Conservation (phyloP, 345 rosid species). For the Eucalyptus leucophloia region DNA sequence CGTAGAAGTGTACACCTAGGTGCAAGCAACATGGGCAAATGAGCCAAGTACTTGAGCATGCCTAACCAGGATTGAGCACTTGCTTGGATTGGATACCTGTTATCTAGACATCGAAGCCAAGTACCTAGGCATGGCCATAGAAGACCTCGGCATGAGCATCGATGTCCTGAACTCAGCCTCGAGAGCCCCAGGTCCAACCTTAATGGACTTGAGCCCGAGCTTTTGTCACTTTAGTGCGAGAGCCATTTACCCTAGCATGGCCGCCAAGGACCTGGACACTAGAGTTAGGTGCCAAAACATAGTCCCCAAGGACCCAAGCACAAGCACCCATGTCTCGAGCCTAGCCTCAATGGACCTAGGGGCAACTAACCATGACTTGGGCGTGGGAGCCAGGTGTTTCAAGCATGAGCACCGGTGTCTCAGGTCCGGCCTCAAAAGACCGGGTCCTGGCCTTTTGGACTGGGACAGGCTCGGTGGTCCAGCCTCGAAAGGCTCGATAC, state of each 20-base stretch:
- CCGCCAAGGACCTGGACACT: background rate
- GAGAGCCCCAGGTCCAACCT: accelerated
- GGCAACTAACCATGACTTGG: accelerated
- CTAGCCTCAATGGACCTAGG: accelerated
- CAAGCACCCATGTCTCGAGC: background rate
- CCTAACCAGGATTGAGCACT: background rate
- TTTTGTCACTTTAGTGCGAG: background rate
- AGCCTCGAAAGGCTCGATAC: background rate
- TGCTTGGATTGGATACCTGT: accelerated
- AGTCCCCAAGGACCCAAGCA: background rate
- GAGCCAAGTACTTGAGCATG: background rate
- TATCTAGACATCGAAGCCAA: background rate
- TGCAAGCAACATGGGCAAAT: accelerated
- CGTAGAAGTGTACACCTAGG: background rate
- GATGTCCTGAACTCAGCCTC: accelerated
- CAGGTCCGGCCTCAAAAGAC: background rate
- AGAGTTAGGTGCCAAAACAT: background rate
- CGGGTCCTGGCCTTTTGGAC: background rate
- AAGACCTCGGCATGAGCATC: accelerated
- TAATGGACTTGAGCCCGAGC: background rate
- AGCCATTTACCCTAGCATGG: background rate
- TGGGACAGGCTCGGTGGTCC: background rate
- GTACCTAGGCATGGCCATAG: background rate
- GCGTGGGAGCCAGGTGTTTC: accelerated
- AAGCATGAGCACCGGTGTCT: accelerated